Conservation (phyloP, 2,329 filamentous ascomycete genomes). For the Diaporthe citrichinensis region DNA sequence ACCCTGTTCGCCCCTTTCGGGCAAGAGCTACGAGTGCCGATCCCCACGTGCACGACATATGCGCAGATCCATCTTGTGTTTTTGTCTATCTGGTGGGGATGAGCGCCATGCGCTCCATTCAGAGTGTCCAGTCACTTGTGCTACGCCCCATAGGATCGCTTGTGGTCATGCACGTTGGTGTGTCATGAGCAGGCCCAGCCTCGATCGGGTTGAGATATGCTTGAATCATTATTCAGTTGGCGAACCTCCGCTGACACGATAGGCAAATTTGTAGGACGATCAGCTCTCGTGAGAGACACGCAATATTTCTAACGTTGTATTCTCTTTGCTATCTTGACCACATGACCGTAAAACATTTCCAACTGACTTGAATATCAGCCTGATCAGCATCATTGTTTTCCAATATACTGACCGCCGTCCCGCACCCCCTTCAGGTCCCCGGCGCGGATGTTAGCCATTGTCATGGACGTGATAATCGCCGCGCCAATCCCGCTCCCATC, state of each 20-base stretch:
- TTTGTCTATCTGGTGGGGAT: background rate
- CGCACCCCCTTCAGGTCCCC: constrained; percentile 31
- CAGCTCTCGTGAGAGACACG: background rate
- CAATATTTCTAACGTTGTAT: background rate
- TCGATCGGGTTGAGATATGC: constrained; percentile 4
- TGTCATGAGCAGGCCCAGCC: background rate
- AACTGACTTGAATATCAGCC: background rate
- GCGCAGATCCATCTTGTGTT: background rate
- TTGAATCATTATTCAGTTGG: background rate
- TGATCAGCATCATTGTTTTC: constrained; percentile 13
- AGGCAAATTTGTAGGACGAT: background rate
- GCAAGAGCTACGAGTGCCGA: background rate
- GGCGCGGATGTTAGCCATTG: constrained; percentile 42
- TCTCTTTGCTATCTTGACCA: background rate
- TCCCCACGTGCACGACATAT: constrained; percentile 13
- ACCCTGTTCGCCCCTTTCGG: background rate
- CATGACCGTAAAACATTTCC: background rate
- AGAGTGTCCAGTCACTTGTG: background rate
- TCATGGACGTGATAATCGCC: constrained; percentile 74
- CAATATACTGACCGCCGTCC: constrained; percentile 32
- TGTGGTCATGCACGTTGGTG: background rate
- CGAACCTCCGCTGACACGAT: background rate
- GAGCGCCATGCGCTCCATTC: background rate
- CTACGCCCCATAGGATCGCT: background rate
- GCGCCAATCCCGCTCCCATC: constrained; percentile 83